A percentile compares a stretch with the other conserved stretches of the same genome.
Conservation (phyloP, 108 stramenopile genomes). For the Craspedostauros australis region DNA sequence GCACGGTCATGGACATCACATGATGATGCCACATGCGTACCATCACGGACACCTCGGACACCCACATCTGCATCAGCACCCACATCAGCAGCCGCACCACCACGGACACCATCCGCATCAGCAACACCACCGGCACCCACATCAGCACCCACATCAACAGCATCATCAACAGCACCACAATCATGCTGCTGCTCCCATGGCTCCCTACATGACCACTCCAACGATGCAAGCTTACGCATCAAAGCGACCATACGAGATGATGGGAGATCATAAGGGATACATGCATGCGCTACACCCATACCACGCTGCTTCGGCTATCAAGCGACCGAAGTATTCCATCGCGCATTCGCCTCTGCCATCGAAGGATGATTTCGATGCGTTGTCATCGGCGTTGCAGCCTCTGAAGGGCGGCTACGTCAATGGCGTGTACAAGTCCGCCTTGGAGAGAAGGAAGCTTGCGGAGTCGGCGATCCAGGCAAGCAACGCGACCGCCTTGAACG, state of each 20-base stretch:
- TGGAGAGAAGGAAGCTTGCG: constrained; percentile 68
- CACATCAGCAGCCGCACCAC: too few relatives aligned
- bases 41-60: too few relatives aligned
- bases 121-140: too few relatives aligned
- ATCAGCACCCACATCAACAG: too few relatives aligned
- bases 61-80: too few relatives aligned
- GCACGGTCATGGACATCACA: too few relatives aligned
- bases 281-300: constrained; percentile 4
- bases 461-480: constrained; percentile 33
- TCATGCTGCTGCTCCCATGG: too few relatives aligned
- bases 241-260: constrained; percentile 10
- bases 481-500: constrained; percentile 34
- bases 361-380: constrained; percentile 27
- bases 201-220: too few relatives aligned
- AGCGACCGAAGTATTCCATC: constrained; percentile 2
- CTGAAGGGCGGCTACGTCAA: constrained; percentile 69
- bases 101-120: too few relatives aligned
- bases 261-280: too few relatives aligned
- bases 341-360: constrained; percentile 12
- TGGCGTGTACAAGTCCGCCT: constrained; percentile 60
- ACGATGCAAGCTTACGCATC: not conserved
- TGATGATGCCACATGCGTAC: too few relatives aligned
- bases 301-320: not conserved
- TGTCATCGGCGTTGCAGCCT: constrained; percentile 47
- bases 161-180: too few relatives aligned